phyloP scores from a whole-genome alignment of 768 basidiomycete species.

The Tricholoma bakamatsutake region DNA sequence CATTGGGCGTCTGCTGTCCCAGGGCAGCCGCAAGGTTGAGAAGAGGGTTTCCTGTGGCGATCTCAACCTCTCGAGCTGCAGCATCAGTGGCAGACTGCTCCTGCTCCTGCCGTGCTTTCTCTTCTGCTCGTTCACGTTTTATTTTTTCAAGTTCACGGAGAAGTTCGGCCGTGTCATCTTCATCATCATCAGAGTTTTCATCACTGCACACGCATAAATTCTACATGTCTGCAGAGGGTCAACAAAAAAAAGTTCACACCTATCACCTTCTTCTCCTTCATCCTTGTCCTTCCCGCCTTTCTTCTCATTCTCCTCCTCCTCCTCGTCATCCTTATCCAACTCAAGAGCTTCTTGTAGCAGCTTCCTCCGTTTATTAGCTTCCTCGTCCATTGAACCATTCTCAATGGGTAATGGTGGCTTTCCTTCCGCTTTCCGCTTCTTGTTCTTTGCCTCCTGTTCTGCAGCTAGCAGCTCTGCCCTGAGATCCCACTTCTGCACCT shows the following conservation, averaged over 20 bases:
- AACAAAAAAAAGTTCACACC: slow-evolving; percentile 25
- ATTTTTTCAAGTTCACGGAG: slow-evolving; percentile 98
- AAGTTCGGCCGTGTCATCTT: slow-evolving; percentile 91
- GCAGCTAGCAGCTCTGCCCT: slow-evolving; percentile 78
- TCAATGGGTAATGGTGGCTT: slow-evolving; percentile 44
- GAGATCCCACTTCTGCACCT: slow-evolving; percentile 76
- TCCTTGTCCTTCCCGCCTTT: slow-evolving; percentile 30
- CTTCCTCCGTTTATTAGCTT: slow-evolving; percentile 79
- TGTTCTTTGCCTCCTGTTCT: slow-evolving; percentile 81
- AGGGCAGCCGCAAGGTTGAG: slow-evolving; percentile 89
- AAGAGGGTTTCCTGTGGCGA: slow-evolving; percentile 84
- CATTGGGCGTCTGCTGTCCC: slow-evolving; percentile 59
- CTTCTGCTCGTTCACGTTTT: slow-evolving; percentile 91
- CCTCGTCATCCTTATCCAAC: slow-evolving; percentile 83
- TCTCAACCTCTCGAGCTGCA: slow-evolving; percentile 68
- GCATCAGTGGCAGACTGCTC: slow-evolving; percentile 61
- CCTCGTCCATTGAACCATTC: slow-evolving; percentile 42
- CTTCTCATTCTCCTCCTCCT: slow-evolving; percentile 29
- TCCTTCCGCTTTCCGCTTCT: slow-evolving; percentile 91
- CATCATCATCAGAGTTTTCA: slow-evolving; percentile 55
- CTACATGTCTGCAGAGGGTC: background rate
- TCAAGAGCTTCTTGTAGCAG: slow-evolving; percentile 81
- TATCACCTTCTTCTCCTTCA: slow-evolving; percentile 34
- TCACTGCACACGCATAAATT: slow-evolving; percentile 28
- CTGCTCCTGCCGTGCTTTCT: slow-evolving; percentile 76